Evolutionary conservation across 2,329 filamentous ascomycete genomes (phyloP).

Genomic region (Aureobasidium zeae): DNA sequence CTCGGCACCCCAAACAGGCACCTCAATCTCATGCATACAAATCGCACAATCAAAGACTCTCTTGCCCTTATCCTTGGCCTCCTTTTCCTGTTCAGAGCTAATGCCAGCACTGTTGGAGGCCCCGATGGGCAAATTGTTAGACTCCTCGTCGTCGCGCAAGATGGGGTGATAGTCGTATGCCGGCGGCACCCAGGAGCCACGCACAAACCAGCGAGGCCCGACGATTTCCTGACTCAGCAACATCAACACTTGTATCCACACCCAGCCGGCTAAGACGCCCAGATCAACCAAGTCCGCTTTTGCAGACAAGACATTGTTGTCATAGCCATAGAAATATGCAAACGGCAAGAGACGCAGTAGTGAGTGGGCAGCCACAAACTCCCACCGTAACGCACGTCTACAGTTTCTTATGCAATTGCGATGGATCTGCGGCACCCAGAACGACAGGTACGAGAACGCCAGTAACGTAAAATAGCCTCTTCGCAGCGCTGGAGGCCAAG

Average conservation of each 20-base stretch:
- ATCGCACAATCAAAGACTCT: constrained; percentile 83
- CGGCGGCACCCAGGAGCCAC: constrained; percentile 51
- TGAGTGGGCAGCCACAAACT: constrained; percentile 79
- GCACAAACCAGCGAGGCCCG: constrained; percentile 79
- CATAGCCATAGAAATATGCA: constrained; percentile 71
- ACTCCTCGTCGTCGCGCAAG: constrained; percentile 74
- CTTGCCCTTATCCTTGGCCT: constrained; percentile 46
- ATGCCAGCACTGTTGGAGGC: constrained; percentile 21
- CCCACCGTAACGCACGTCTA: constrained; percentile 82
- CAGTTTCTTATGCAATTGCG: constrained; percentile 88
- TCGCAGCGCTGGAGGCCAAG: constrained; percentile 46
- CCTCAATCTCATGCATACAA: constrained; percentile 83
- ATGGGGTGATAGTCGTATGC: constrained; percentile 95
- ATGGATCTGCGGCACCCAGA: constrained; percentile 87
- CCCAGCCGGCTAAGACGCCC: constrained; percentile 58
- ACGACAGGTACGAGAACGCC: constrained; percentile 69
- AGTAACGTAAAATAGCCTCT: constrained; percentile 53
- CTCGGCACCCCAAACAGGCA: constrained; percentile 61
- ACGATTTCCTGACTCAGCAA: constrained; percentile 76
- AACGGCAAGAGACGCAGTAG: constrained; percentile 68
- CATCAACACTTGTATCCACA: constrained; percentile 76
- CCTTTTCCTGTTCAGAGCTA: constrained; percentile 17
- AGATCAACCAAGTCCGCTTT: constrained; percentile 59
- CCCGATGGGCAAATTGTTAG: constrained; percentile 67
- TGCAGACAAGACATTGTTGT: constrained; percentile 73